Base-by-base conservation (phyloP, 1,139 yeast genomes). In the Geotrichum klebahnii region DNA sequence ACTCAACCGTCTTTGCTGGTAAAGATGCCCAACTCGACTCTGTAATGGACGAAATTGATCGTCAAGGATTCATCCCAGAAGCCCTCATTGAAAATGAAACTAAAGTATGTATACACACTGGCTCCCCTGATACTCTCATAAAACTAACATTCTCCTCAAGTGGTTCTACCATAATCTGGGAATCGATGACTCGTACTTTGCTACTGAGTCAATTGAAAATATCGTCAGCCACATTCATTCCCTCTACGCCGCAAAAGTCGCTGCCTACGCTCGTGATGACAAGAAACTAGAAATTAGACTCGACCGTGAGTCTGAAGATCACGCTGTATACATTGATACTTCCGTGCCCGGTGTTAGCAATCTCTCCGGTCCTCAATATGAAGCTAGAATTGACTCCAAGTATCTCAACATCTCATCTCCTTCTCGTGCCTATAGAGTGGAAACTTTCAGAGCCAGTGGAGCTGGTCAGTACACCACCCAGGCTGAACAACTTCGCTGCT, bases 151-250 rank as follows among this genome's bases (percentile, higher is more conserved):
- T 57, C n/a, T n/a, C n/a, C n/a, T n/a, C n/a, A n/a, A 66, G 62
- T 90, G 96, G 95, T 92, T 92, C 67, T 92, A 92, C 71, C 81
- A 85, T 55, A 72, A 79, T 47, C 76, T 92, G 59, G 97, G 97
- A 37, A 88, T 92, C 56, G 97, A 89, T 65, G 97, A 69, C 65
- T 84, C 88, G 35, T 92, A 87, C 70, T 90, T 92, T 66, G 92
- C 95, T 48, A 80, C 86, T 59, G 96, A 90, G 65, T 72, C 86
- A 3, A 84, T 90, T 20, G 80, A 78, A 53, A 89, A 82, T 53
- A 84, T 92, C 61, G 92, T 88, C 37, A 78, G 86, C 51, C 95
- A 88, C 66, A 76, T 79, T 53, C 88, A 86, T 63, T 85, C 96
- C 14, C 75, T 92, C 53, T 92, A 90, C 68, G 88, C 96, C 36